Evolutionary conservation across 192 early-diverging fungal genomes (phyloP).

Genomic region (Linnemannia exigua): DNA sequence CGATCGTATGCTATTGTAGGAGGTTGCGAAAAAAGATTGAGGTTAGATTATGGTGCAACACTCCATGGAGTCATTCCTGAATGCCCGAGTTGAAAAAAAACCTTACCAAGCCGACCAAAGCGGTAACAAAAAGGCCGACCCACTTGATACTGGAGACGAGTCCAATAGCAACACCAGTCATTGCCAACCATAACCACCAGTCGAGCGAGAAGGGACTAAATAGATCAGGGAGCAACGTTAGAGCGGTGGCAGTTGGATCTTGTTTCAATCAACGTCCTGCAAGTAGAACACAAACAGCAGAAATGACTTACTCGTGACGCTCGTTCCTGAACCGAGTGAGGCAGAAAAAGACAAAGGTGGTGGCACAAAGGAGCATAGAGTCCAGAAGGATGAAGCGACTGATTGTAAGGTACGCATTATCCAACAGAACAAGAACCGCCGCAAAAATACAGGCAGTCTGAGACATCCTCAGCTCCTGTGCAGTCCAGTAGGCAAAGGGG

Average conservation of each 20-base stretch:
- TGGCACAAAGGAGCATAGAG: constrained; percentile 95
- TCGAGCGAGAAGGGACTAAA: constrained; percentile 82
- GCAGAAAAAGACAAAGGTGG: constrained; percentile 74
- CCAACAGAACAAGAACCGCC: constrained; percentile 85
- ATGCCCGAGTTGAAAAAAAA: too few relatives aligned
- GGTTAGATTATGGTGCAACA: not conserved
- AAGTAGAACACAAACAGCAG: not conserved
- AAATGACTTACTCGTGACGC: constrained; percentile 63
- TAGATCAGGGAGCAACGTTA: not conserved
- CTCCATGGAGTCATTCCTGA: too few relatives aligned
- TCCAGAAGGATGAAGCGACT: constrained; percentile 96
- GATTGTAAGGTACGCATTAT: constrained; percentile 82
- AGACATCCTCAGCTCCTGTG: constrained; percentile 79
- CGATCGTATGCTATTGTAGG: constrained; percentile 77
- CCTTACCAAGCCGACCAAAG: constrained; percentile 82
- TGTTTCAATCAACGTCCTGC: not conserved
- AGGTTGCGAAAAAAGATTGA: not conserved
- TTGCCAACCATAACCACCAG: constrained; percentile 92
- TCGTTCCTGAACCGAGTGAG: constrained; percentile 83
- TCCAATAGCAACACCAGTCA: constrained; percentile 92
- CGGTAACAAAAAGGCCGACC: constrained; percentile 95
- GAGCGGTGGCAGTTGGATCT: not conserved
- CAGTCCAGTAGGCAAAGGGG: constrained; percentile 93
- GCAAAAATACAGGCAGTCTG: constrained; percentile 76
- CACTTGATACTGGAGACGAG: constrained; percentile 89